A percentile compares a stretch with the other conserved stretches of the same genome.
Conservation (phyloP, 1,284 basidiomycete genomes). For the Ceratobasidium sp. region DNA sequence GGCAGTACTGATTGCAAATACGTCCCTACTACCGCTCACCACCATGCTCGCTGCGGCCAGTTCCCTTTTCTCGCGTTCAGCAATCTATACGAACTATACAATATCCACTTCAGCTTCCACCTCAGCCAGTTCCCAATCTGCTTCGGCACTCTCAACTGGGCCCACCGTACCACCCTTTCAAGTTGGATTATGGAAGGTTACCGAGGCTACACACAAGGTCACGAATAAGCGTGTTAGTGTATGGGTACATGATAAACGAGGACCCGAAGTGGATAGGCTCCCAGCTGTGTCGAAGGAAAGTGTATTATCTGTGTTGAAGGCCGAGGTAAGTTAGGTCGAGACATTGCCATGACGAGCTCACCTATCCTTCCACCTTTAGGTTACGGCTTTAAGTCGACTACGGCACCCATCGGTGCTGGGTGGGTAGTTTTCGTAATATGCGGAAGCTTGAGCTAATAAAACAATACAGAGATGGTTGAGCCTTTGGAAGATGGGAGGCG, state of each 20-base stretch:
- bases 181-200: conserved; percentile 89
- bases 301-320: conserved; percentile 83
- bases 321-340: conserved; percentile 71
- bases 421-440: conserved; percentile 52
- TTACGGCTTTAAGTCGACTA: conserved; percentile 83
- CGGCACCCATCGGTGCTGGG: conserved; percentile 94
- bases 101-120: conserved; percentile 56
- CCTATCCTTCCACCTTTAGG: conserved; percentile 72
- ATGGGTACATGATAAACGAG: conserved; percentile 88
- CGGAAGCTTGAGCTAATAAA: neutral
- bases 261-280: conserved; percentile 76
- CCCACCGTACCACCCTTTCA: conserved; percentile 64
- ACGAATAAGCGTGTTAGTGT: conserved; percentile 88
- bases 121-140: conserved; percentile 50
- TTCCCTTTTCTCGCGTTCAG: conserved; percentile 87
- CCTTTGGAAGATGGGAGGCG: conserved; percentile 92
- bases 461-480: conserved; percentile 86
- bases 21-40: neutral
- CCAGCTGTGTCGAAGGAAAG: conserved; percentile 71
- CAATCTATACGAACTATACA: conserved; percentile 85
- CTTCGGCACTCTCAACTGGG: conserved; percentile 57
- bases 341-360: too few species aligned
- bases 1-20: conserved; percentile 8
- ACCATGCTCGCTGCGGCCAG: conserved; percentile 88
- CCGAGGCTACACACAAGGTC: conserved; percentile 84